These are phyloP conservation scores for Coemansia sp. DNA, from an alignment of 192 early-diverging fungal species.

Conservation along the genomic window DNA sequence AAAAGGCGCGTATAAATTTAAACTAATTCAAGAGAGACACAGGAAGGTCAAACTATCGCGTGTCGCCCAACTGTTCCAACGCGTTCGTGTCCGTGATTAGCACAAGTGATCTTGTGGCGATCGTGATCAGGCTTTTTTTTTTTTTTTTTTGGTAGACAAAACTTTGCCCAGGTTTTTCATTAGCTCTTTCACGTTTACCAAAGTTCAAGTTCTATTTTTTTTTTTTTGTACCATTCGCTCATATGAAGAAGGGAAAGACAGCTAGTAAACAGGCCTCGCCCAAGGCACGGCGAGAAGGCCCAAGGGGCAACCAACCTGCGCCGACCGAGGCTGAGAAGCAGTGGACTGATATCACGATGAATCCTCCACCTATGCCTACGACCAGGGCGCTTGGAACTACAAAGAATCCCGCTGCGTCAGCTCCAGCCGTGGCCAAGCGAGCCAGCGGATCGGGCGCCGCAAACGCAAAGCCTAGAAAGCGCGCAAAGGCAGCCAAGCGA, in stretches of 20 bases:
- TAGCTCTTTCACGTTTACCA: not conserved
- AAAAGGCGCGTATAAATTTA: not conserved
- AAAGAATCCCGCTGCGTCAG: not conserved
- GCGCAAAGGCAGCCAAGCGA: constrained; percentile 13
- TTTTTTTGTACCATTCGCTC: not conserved
- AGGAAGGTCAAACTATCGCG: not conserved
- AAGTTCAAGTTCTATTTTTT: not conserved
- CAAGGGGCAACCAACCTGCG: not conserved
- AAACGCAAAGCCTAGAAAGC: constrained; percentile 8
- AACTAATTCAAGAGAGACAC: not conserved
- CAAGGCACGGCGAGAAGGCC: constrained; percentile 8
- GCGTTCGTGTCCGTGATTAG: constrained; percentile 6
- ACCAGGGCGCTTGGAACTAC: not conserved
- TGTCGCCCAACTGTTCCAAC: not conserved
- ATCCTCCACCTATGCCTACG: constrained; percentile 50
- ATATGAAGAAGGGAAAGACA: constrained; percentile 5
- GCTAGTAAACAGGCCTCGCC: constrained; percentile 8
- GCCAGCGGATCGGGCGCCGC: not conserved
- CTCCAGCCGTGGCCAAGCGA: not conserved
- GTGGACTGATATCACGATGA: constrained; percentile 40
- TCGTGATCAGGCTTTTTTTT: constrained; percentile 3
- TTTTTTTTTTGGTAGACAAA: not conserved
- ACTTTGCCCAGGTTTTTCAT: not conserved
- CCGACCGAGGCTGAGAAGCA: constrained; percentile 14
- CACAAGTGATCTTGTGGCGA: not conserved